Conservation (phyloP, 148 eudicot species). For the Rhododendron ovatum region DNA sequence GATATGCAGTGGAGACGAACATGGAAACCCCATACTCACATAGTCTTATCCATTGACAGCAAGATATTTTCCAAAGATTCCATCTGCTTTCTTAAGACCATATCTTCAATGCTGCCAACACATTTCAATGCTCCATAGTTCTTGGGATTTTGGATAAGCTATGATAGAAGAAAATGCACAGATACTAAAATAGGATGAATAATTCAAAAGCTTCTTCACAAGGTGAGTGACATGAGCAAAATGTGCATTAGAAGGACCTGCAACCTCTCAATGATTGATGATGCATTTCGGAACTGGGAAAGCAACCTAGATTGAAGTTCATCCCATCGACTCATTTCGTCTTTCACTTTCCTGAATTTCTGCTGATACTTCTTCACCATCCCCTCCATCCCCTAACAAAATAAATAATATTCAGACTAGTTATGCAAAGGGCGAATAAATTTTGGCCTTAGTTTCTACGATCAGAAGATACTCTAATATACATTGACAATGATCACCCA, state of each 20-base stretch:
- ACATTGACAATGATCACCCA: background rate
- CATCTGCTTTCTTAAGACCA: constrained; percentile 62
- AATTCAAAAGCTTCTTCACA: background rate
- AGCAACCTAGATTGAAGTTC: constrained; percentile 18
- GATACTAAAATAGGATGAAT: background rate
- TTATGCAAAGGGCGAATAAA: background rate
- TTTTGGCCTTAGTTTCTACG: background rate
- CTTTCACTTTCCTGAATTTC: constrained; percentile 1
- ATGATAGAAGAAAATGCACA: background rate
- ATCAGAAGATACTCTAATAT: background rate
- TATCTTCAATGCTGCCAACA: constrained; percentile 51
- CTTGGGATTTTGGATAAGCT: constrained; percentile 55
- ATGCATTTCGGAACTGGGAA: constrained; percentile 19
- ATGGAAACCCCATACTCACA: constrained; percentile 36
- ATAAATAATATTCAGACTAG: background rate
- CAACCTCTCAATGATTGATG: constrained; percentile 22
- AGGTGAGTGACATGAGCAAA: background rate
- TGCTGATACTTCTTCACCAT: constrained; percentile 21
- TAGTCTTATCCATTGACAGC: constrained; percentile 45
- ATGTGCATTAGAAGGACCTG: constrained; percentile 22
- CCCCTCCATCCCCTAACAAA: constrained; percentile 11
- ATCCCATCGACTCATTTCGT: constrained; percentile 16
- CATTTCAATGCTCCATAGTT: constrained; percentile 66
- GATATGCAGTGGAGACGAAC: background rate
- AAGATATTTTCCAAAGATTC: constrained; percentile 56